Evolutionary conservation across 2,329 filamentous ascomycete genomes (phyloP), one percentile per base, ranked within the genome.

Genomic region (Fusarium stilboides): DNA sequence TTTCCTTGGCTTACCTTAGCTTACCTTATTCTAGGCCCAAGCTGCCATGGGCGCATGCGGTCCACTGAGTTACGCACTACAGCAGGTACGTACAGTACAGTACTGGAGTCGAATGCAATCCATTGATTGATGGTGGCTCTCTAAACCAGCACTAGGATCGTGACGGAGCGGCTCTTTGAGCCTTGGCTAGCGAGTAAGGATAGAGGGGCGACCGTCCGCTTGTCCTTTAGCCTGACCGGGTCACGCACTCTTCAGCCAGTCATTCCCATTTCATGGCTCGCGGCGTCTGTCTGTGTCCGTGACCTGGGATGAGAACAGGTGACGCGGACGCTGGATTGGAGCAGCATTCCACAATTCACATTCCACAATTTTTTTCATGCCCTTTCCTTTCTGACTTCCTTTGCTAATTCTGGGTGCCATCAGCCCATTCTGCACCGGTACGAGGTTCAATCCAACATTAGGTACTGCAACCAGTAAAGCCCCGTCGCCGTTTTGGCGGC

Each of bases 141-240:
- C 63, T 58, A 57, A 71, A 61, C 60, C 51, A 72, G 67, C 70
- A 73, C 72, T 74, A 74, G 72, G 66, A 74, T 74, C 69, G 72
- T 67, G 70, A 74, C 62, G 57, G 72, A 74, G 70, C 69, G 63
- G 70, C 72, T 74, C 68, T 73, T 72, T 72, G 64, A 63, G 68
- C 53, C 72, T 69, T 73, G 66, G 57, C 72, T 68, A 51, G 58
- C 59, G 64, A 73, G 59, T 56, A 67, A 70, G 63, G 61, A 49
- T 44, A 53, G 55, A 64, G 57, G 67, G 64, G 70, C 62, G 58
- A 65, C 60, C 57, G 43, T 67, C 61, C 60, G 58, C 58, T 60
- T 72, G 62, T 63, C 51, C 49, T 67, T 46, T 64, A 70, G 69
- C 57, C 49, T 69, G 62, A 61, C 62, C 54, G 44, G 63, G 70